These are phyloP conservation scores for Cercospora canescens DNA, from an alignment of 2,329 filamentous ascomycete species.

Conservation along the genomic window DNA sequence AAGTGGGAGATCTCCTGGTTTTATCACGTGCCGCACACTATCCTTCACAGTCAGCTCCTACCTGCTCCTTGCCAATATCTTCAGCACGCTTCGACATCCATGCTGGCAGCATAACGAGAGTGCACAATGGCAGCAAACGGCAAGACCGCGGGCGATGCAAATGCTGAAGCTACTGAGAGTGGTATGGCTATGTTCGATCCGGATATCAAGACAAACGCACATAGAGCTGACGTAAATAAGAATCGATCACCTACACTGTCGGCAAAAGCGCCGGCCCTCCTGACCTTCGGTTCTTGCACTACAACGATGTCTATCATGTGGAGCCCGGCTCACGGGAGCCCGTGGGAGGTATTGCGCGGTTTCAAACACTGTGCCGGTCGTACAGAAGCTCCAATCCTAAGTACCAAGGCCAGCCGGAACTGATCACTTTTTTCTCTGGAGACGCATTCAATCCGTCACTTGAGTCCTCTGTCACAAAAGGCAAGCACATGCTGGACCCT, in stretches of 20 bases:
- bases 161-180: not conserved
- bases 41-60: not conserved
- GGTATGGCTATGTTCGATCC: not conserved
- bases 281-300: conserved; percentile 81
- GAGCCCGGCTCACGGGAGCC: conserved; percentile 76
- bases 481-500: conserved; percentile 83
- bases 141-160: not conserved
- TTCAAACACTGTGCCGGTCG: conserved; percentile 74
- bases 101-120: not conserved
- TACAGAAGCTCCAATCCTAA: conserved; percentile 56
- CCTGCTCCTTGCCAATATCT: not conserved
- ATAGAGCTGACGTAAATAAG: conserved; percentile 12
- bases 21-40: not conserved
- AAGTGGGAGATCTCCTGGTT: too few species aligned
- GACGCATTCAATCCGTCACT: conserved; percentile 91
- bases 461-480: conserved; percentile 87
- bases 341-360: conserved; percentile 76
- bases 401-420: conserved; percentile 63
- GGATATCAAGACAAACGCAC: too few species aligned
- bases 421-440: conserved; percentile 83
- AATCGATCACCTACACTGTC: conserved; percentile 27
- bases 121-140: not conserved
- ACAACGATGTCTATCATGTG: conserved; percentile 93
- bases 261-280: conserved; percentile 27
- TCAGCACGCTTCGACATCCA: not conserved